Percentiles rank a stretch among this genome's conserved stretches.
phyloP scores from a whole-genome alignment of 768 basidiomycete species.

The Rhizopogon vesiculosus region DNA sequence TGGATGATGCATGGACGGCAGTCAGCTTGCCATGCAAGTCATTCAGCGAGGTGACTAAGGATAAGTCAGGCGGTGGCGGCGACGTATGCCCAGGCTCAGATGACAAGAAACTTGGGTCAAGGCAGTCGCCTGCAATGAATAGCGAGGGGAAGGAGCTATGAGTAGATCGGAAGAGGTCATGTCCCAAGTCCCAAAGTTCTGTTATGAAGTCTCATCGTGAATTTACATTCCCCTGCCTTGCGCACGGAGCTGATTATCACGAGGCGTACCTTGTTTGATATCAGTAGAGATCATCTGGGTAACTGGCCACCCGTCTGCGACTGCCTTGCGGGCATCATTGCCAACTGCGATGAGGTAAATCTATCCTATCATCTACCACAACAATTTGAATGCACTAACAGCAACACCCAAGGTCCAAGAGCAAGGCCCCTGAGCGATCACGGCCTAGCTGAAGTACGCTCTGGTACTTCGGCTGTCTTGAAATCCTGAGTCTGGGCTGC shows the following conservation, averaged over 20 bases:
- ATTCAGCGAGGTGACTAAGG: constrained; percentile 35
- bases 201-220: neutral
- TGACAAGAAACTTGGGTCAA: constrained; percentile 41
- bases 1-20: constrained; percentile 42
- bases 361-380: neutral
- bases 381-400: constrained; percentile 20
- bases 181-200: constrained; percentile 63
- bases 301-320: constrained; percentile 38
- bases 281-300: constrained; percentile 35
- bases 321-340: constrained; percentile 33
- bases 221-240: too few species aligned
- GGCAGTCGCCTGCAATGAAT: constrained; percentile 53
- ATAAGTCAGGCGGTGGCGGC: constrained; percentile 17
- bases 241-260: neutral
- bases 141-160: constrained; percentile 46
- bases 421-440: constrained; percentile 30
- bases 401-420: constrained; percentile 44
- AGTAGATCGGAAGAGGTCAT: constrained; percentile 52
- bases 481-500: constrained; percentile 15
- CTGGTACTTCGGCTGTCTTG: constrained; percentile 14
- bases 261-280: constrained; percentile 27
- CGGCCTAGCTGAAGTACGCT: constrained; percentile 30
- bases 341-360: constrained; percentile 28
- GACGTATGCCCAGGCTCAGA: constrained; percentile 18
- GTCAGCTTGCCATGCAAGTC: constrained; percentile 42